These are phyloP conservation scores for Scopulariopsis brevicaulis DNA, from an alignment of 2,329 filamentous ascomycete species.

Conservation along the genomic window DNA sequence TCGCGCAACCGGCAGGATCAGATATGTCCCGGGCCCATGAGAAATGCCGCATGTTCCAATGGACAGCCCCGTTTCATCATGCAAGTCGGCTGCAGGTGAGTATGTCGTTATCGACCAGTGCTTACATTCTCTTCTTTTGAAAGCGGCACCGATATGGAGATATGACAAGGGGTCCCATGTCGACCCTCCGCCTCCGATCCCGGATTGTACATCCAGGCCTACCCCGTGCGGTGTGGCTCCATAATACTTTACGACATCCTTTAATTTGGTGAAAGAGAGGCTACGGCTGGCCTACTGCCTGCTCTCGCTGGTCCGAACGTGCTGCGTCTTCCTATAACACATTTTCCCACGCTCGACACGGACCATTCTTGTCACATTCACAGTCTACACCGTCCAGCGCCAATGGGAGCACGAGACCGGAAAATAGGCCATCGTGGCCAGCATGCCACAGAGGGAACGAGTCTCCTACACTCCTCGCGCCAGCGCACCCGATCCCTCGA, in stretches of 20 bases:
- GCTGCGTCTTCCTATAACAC: not conserved
- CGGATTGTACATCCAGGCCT: not conserved
- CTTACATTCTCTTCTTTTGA: too few relatives aligned
- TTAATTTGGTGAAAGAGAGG: too few relatives aligned
- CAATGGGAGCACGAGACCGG: not conserved
- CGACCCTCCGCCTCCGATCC: not conserved
- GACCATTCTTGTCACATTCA: not conserved
- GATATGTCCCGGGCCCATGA: slow-evolving; percentile 1
- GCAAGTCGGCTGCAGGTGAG: not conserved
- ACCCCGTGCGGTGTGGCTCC: too few relatives aligned
- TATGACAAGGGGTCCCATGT: not conserved
- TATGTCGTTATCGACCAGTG: too few relatives aligned
- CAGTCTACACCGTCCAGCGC: not conserved
- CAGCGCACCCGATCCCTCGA: not conserved
- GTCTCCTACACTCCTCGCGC: not conserved
- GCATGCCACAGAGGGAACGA: not conserved
- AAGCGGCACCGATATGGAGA: too few relatives aligned
- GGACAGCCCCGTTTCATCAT: not conserved
- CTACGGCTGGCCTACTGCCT: too few relatives aligned
- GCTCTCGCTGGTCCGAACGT: not conserved
- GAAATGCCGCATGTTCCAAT: not conserved
- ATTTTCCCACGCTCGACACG: not conserved
- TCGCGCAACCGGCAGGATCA: slow-evolving; percentile 8
- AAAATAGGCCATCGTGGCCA: not conserved
- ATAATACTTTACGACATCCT: too few relatives aligned